Evolutionary conservation across 179 eudicot genomes (phyloP).

Genomic region (Spergularia azorica): DNA sequence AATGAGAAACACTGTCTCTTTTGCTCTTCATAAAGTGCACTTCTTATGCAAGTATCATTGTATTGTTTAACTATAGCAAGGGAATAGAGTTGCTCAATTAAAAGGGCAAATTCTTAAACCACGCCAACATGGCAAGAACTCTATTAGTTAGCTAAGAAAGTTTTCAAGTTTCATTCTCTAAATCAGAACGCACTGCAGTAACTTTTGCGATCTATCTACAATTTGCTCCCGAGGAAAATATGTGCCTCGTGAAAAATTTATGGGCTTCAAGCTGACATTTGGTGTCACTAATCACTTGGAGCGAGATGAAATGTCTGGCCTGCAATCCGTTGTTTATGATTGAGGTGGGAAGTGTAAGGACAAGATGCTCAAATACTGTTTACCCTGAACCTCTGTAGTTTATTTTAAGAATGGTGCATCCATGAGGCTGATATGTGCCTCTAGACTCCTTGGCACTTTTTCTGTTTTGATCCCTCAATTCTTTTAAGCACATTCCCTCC

Average conservation of each 20-base stretch:
- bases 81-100: constrained; percentile 19
- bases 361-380: not conserved
- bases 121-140: constrained; percentile 6
- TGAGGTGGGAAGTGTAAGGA: not conserved
- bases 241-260: not conserved
- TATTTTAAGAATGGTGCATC: not conserved
- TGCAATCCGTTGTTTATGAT: constrained; percentile 1
- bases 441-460: not conserved
- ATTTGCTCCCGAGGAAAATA: not conserved
- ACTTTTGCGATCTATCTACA: constrained; percentile 9
- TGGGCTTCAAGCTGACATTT: not conserved
- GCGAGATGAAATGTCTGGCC: not conserved
- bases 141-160: constrained; percentile 8
- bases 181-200: not conserved
- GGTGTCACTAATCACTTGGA: too few relatives aligned
- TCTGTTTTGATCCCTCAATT: not conserved
- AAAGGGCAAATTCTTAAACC: constrained; percentile 15
- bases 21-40: not conserved
- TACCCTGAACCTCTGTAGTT: not conserved
- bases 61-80: constrained; percentile 25
- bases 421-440: not conserved
- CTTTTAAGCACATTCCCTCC: not conserved
- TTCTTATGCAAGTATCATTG: not conserved
- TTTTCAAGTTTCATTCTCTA: constrained; percentile 19
- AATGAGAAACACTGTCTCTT: not conserved